Evolutionary conservation across 2,329 filamentous ascomycete genomes (phyloP).

Genomic region (Penicillium sp.): DNA sequence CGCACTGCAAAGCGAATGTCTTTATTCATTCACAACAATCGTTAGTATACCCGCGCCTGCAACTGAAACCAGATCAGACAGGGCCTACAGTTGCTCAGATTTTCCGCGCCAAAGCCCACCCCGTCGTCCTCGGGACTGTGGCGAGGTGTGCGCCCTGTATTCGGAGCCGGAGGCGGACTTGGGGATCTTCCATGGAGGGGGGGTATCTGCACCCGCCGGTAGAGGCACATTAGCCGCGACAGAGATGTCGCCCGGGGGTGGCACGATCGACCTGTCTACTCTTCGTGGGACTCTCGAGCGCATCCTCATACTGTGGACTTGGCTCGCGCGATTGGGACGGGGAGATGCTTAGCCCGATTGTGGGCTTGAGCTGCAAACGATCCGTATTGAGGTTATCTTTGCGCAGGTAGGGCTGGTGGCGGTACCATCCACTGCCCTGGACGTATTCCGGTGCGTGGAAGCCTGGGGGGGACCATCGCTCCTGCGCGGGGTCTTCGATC

Average conservation of each 20-base stretch:
- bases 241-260: conserved; percentile 27
- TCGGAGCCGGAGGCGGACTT: conserved; percentile 48
- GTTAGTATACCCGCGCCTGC: conserved; percentile 36
- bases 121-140: conserved; percentile 35
- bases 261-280: conserved; percentile 17
- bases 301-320: conserved; percentile 61
- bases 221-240: conserved; percentile 54
- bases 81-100: conserved; percentile 53
- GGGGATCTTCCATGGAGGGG: conserved; percentile 57
- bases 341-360: conserved; percentile 38
- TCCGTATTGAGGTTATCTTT: conserved; percentile 29
- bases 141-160: conserved; percentile 18
- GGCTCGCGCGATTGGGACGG: conserved; percentile 55
- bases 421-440: conserved; percentile 57
- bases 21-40: conserved; percentile 40
- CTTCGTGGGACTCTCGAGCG: conserved; percentile 43
- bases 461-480: conserved; percentile 65
- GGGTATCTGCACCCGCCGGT: conserved; percentile 54
- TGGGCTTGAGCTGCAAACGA: conserved; percentile 43
- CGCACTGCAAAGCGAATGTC: conserved; percentile 85
- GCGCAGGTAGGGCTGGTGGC: conserved; percentile 50
- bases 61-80: conserved; percentile 26
- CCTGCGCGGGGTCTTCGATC: conserved; percentile 36
- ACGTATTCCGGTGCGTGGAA: conserved; percentile 49
- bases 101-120: conserved; percentile 36